These are phyloP conservation scores for Apiospora phragmitis DNA, from an alignment of 2,329 filamentous ascomycete genomes.

Conservation along the genomic window DNA sequence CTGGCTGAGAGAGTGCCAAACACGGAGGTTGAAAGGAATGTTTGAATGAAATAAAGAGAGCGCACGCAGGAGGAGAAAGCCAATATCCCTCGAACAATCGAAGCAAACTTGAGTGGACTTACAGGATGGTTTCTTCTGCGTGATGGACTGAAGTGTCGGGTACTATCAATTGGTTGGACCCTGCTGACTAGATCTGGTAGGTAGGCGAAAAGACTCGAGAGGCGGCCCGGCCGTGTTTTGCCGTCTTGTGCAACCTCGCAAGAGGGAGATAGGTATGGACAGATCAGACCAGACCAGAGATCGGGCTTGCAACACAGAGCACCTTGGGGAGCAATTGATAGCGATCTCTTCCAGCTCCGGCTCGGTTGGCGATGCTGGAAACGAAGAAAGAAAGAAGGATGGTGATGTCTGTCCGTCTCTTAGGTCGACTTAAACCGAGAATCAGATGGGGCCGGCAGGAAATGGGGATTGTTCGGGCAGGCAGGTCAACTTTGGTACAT, in stretches of 20 bases:
- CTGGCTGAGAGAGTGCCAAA: neutral
- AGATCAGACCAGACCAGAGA: neutral
- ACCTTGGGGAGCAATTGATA: neutral
- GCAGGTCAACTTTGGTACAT: neutral
- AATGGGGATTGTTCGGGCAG: neutral
- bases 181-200: neutral
- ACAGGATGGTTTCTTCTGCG: neutral
- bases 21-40: constrained; percentile 2
- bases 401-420: neutral
- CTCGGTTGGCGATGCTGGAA: neutral
- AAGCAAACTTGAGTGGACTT: neutral
- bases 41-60: constrained; percentile 3
- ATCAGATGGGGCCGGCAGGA: neutral
- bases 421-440: neutral
- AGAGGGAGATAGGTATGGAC: neutral
- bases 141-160: neutral
- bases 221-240: neutral
- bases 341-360: neutral
- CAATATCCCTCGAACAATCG: neutral
- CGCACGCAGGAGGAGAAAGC: neutral
- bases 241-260: neutral
- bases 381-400: neutral
- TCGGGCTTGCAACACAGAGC: neutral
- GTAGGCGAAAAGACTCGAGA: neutral
- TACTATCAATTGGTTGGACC: neutral